Base-by-base conservation (phyloP, 1,139 yeast species). In the Candida frijolesensis region DNA sequence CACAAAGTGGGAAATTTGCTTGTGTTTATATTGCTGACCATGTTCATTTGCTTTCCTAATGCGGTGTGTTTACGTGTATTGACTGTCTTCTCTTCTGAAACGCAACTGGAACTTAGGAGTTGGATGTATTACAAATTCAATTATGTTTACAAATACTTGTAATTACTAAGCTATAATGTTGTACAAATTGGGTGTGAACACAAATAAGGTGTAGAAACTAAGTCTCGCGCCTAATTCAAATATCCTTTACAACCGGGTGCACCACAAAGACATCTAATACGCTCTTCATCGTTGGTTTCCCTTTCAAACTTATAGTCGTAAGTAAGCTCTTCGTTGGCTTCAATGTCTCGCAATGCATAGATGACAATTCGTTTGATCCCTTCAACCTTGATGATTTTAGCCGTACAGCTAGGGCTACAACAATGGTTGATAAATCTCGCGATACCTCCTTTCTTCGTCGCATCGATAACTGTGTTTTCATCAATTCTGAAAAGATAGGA, bases 341-440 rank as follows among this genome's bases (percentile, higher is more conserved):
- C 91, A 52, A 94, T 87, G 64, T 92, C 97, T 46, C 96, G 76
- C 55, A 91, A 73, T 0, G 99, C 98, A 67, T 92, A 94, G 43
- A 94, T 91, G 50, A 92, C 99, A 73, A 94, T 94, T 67, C 98
- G 81, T 71, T 90, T 91, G 60, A 83, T 87, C 8, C 97, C 98
- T 55, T 90, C 97, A 35, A 91, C 97, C 65, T 91, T 91, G 63
- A 94, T 92, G 64, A 94, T 91, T 65, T 92, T 94, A 2, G 99
- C 98, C 0, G 96, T 91, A 70, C 99, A 94, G 59, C 96, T 91
- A 2, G 99, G 99, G 53, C 87, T 89, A 71, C 99, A 94, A 65
- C 97, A 90, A 68, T 95, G 99, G 63, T 95, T 94, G 66, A 94
- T 94, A 63, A 95, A 94, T 55, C 97, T 73, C 0, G 99, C 99